Evolutionary conservation across 2,329 filamentous ascomycete species (phyloP).

Genomic region (Penicillium sp.): DNA sequence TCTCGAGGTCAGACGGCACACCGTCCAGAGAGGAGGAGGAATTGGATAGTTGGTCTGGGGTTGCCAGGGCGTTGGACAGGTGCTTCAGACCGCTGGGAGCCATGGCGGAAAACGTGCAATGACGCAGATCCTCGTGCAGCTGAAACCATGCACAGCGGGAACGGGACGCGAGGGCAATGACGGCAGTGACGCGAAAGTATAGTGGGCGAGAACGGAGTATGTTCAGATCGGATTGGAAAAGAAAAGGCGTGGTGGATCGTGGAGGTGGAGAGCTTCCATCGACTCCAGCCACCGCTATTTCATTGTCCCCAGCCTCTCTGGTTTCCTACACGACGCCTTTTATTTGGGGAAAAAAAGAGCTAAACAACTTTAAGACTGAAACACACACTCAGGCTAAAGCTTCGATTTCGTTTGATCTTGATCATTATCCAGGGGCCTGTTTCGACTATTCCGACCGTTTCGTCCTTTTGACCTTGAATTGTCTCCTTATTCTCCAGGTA

Average conservation of each 20-base stretch:
- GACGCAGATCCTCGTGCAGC: slow-evolving; percentile 12
- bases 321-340: slow-evolving; percentile 21
- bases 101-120: slow-evolving; percentile 27
- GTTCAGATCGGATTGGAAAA: slow-evolving; percentile 10
- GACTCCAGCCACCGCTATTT: slow-evolving; percentile 41
- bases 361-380: slow-evolving; percentile 7
- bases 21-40: slow-evolving; percentile 49
- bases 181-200: slow-evolving; percentile 3
- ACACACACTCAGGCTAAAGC: background rate
- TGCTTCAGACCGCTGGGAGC: slow-evolving; percentile 33
- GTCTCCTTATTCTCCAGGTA: slow-evolving; percentile 5
- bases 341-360: slow-evolving; percentile 2
- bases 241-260: slow-evolving; percentile 25
- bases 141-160: slow-evolving; percentile 10
- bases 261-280: slow-evolving; percentile 15
- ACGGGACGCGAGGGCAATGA: slow-evolving; percentile 1
- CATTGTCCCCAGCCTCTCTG: slow-evolving; percentile 23
- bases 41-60: slow-evolving; percentile 46
- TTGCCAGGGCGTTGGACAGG: slow-evolving; percentile 49
- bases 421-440: background rate
- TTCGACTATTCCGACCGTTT: background rate
- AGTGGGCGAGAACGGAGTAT: background rate
- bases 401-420: slow-evolving; percentile 1
- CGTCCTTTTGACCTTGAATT: background rate
- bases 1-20: slow-evolving; percentile 43